phyloP scores from a whole-genome alignment of 2,329 filamentous ascomycete species.

The Emmonsiellopsis sp. region DNA sequence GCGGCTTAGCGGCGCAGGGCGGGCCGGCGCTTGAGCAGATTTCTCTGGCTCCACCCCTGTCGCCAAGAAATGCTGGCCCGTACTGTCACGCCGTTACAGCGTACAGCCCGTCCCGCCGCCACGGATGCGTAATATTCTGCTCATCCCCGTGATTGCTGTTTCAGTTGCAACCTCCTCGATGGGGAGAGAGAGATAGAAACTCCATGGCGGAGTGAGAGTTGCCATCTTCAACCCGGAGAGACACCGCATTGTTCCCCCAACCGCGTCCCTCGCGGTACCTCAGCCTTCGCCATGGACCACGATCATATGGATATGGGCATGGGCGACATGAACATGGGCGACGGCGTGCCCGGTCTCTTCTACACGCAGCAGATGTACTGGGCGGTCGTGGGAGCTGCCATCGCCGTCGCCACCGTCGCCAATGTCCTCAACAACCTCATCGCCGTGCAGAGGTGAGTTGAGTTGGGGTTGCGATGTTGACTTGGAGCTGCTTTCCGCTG shows the following conservation, averaged over 20 bases:
- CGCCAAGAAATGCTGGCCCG: not conserved
- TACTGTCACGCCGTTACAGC: too few species aligned
- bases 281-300: not conserved
- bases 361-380: conserved; percentile 46
- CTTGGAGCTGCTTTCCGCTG: not conserved
- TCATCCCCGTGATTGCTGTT: not conserved
- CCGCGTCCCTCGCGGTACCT: not conserved
- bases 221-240: not conserved
- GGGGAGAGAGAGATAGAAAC: not conserved
- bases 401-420: conserved; percentile 24
- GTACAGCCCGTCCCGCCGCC: too few species aligned
- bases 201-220: not conserved
- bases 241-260: not conserved
- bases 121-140: conserved; percentile 1
- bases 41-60: not conserved
- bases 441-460: conserved; percentile 39
- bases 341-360: conserved; percentile 35
- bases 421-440: conserved; percentile 40
- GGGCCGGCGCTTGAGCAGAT: not conserved
- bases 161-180: not conserved
- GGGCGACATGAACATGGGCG: conserved; percentile 21
- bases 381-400: conserved; percentile 36
- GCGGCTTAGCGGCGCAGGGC: too few species aligned
- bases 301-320: conserved; percentile 14
- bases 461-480: conserved; percentile 4